Percentiles rank a stretch among this genome's conserved stretches.
These are phyloP conservation scores for Neurospora sp. DNA, from an alignment of 495 filamentous ascomycete species.

Conservation along the genomic window DNA sequence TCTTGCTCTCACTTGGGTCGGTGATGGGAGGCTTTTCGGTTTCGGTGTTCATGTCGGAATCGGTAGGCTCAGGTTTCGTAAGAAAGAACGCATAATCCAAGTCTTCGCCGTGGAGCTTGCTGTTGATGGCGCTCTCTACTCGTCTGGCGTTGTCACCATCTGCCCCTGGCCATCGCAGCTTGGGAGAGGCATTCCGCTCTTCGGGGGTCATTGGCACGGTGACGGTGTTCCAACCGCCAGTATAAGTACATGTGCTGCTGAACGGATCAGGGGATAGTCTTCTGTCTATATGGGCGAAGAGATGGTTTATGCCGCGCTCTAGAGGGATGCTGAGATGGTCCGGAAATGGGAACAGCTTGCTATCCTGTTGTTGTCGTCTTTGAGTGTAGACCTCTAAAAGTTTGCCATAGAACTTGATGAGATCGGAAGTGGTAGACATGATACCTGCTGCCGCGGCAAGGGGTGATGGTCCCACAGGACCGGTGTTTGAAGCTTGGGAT, in stretches of 20 bases:
- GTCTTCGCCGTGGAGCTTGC: background rate
- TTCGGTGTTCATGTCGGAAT: background rate
- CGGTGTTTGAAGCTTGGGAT: constrained; percentile 2
- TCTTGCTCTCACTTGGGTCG: background rate
- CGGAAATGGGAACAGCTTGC: too few relatives aligned
- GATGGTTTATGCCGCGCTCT: constrained; percentile 8
- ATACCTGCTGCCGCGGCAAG: constrained; percentile 11
- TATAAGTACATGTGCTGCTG: constrained; percentile 5
- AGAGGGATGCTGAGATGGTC: background rate
- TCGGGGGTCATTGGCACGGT: background rate
- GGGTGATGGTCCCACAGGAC: background rate
- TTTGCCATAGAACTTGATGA: constrained; percentile 6
- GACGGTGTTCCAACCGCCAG: constrained; percentile 8
- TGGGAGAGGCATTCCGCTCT: background rate
- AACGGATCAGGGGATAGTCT: background rate
- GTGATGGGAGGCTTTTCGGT: background rate
- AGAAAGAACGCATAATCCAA: background rate
- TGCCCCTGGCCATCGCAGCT: constrained; percentile 9
- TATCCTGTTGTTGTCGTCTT: background rate
- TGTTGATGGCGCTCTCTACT: background rate
- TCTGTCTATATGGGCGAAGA: background rate
- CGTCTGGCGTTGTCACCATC: constrained; percentile 10
- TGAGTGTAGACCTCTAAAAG: constrained; percentile 4
- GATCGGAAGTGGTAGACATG: constrained; percentile 7
- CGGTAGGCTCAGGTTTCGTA: background rate